Conservation (phyloP, 2,329 filamentous ascomycete genomes). For the Neophaeococcomyces mojaviensis region DNA sequence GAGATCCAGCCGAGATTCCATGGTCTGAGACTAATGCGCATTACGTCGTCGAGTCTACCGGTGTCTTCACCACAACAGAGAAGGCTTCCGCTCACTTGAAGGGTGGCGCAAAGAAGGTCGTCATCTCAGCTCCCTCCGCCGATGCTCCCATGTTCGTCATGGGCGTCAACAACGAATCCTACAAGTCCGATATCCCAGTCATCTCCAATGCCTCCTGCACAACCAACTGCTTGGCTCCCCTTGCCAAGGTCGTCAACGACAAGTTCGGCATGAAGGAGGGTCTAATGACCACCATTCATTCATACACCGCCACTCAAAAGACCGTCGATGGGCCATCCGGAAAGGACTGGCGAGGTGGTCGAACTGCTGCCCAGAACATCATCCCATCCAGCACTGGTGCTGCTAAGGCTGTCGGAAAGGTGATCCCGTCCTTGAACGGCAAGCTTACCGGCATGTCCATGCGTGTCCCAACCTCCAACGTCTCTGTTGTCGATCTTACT, state of each 20-base stretch:
- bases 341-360: constrained; percentile 99
- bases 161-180: constrained; percentile 93
- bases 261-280: constrained; percentile 96
- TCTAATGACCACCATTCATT: constrained; percentile 99
- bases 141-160: constrained; percentile 99
- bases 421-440: constrained; percentile 95
- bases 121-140: constrained; percentile 52
- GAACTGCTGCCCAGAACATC: constrained; percentile 98
- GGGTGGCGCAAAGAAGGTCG: constrained; percentile 96
- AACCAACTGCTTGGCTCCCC: constrained; percentile 98
- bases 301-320: constrained; percentile 99
- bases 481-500: constrained; percentile 97
- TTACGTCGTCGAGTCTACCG: constrained; percentile 96
- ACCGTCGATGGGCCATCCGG: constrained; percentile 93
- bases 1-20: constrained; percentile 81
- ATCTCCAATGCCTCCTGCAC: constrained; percentile 99
- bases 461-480: constrained; percentile 97
- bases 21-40: constrained; percentile 80
- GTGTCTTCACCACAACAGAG: constrained; percentile 97
- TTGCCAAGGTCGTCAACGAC: constrained; percentile 99
- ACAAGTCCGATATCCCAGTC: constrained; percentile 83
- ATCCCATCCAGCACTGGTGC: constrained; percentile 98
- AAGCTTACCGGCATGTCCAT: constrained; percentile 99
- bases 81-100: constrained; percentile 92
- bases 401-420: constrained; percentile 99